Evolutionary conservation across 306 rosid genomes (phyloP).

Genomic region (Cucurbita moschata): DNA sequence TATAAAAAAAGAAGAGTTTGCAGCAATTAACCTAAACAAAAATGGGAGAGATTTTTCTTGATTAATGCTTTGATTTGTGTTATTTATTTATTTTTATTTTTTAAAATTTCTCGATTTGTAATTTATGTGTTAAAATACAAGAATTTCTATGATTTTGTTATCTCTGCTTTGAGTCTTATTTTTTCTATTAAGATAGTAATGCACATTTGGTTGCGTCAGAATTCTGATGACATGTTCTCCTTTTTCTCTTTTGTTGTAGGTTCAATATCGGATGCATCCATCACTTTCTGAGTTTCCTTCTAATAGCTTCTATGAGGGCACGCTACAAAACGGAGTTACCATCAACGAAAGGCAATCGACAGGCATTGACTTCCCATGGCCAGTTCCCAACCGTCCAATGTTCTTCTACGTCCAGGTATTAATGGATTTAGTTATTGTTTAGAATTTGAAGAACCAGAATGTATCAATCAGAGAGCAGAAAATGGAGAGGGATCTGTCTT

Average conservation of each 20-base stretch:
- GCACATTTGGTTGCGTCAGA: neutral
- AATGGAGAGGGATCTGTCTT: neutral
- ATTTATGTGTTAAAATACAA: neutral
- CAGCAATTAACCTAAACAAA: neutral
- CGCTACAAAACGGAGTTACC: constrained; percentile 94
- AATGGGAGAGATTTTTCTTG: neutral
- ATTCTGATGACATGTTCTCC: neutral
- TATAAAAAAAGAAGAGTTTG: no score
- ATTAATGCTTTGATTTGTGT: neutral
- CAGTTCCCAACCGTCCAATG: constrained; percentile 98
- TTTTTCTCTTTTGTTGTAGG: constrained; percentile 33
- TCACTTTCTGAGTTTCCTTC: constrained; percentile 96
- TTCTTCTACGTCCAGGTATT: constrained; percentile 95
- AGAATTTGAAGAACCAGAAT: neutral
- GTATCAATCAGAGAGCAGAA: neutral
- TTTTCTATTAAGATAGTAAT: neutral
- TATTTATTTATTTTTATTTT: neutral
- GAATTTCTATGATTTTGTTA: neutral
- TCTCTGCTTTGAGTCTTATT: neutral
- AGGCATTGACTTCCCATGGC: constrained; percentile 99
- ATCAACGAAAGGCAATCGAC: constrained; percentile 87
- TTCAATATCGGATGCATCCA: constrained; percentile 99
- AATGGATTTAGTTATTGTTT: neutral
- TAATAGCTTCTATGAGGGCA: constrained; percentile 96
- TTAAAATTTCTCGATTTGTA: neutral